Evolutionary conservation across 2,329 filamentous ascomycete species (phyloP).

Genomic region (Biscogniauxia sp.): DNA sequence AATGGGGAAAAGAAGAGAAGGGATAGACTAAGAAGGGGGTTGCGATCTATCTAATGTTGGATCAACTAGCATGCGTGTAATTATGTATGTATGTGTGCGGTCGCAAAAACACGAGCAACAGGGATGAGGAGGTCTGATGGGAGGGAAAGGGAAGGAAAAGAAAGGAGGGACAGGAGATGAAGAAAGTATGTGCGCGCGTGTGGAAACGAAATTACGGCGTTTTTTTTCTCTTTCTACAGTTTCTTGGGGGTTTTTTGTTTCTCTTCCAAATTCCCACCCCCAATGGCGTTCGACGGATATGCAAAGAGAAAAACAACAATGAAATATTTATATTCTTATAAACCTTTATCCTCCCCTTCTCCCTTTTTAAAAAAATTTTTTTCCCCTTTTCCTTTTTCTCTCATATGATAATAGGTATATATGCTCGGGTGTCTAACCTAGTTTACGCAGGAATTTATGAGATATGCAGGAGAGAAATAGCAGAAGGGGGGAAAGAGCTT

Average conservation of each 20-base stretch:
- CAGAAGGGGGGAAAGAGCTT: no score
- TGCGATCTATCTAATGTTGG: background rate
- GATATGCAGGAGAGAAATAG: no score
- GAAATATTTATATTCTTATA: background rate
- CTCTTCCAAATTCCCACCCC: no score
- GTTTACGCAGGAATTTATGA: no score
- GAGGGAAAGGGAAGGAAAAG: background rate
- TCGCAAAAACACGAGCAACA: background rate
- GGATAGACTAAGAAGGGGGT: background rate
- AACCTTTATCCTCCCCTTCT: background rate
- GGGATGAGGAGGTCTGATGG: no score
- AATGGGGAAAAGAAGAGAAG: background rate
- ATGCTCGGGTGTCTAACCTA: no score
- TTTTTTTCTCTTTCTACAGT: slow-evolving; percentile 11
- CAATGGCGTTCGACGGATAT: slow-evolving; percentile 28
- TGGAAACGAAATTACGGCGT: slow-evolving; percentile 11
- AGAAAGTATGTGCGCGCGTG: background rate
- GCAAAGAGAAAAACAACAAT: slow-evolving; percentile 19
- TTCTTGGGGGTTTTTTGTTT: background rate
- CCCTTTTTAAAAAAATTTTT: background rate
- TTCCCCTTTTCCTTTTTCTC: background rate
- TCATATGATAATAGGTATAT: no score
- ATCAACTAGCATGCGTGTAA: background rate
- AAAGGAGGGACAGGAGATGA: background rate
- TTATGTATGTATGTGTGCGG: background rate